phyloP scores from a whole-genome alignment of 306 rosid genomes.

The Prunus salicina region DNA sequence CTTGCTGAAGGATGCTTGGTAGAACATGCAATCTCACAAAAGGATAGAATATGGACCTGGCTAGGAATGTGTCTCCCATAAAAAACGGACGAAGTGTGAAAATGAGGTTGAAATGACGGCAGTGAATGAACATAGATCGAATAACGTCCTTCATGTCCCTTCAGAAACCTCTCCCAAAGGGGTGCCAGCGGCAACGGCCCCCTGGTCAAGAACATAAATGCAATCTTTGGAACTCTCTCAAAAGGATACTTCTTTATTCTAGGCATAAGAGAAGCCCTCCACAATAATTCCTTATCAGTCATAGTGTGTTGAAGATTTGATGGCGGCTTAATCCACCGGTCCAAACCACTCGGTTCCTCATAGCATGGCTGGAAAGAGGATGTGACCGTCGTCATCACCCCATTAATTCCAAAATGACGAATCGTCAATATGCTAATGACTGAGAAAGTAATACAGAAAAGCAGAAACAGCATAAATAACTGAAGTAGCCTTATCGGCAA shows the following conservation, averaged over 20 bases:
- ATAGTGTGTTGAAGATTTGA: conserved; percentile 58
- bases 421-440: conserved; percentile 61
- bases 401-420: conserved; percentile 68
- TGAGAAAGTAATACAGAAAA: conserved; percentile 61
- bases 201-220: conserved; percentile 91
- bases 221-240: conserved; percentile 78
- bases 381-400: conserved; percentile 40
- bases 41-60: conserved; percentile 47
- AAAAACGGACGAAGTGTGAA: conserved; percentile 60
- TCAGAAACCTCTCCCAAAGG: conserved; percentile 92
- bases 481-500: conserved; percentile 60
- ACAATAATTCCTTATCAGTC: conserved; percentile 68
- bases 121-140: conserved; percentile 79
- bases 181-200: conserved; percentile 92
- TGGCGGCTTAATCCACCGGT: conserved; percentile 64
- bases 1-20: background rate
- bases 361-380: conserved; percentile 64
- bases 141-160: conserved; percentile 59
- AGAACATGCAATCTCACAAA: background rate
- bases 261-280: conserved; percentile 83
- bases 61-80: conserved; percentile 82
- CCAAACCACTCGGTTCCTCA: conserved; percentile 52
- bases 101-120: conserved; percentile 66
- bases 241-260: conserved; percentile 63
- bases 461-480: conserved; percentile 59